These are phyloP conservation scores for Pseudoscleropodium purum DNA, from an alignment of 225 moss, liverwort and hornwort species.

Conservation along the genomic window DNA sequence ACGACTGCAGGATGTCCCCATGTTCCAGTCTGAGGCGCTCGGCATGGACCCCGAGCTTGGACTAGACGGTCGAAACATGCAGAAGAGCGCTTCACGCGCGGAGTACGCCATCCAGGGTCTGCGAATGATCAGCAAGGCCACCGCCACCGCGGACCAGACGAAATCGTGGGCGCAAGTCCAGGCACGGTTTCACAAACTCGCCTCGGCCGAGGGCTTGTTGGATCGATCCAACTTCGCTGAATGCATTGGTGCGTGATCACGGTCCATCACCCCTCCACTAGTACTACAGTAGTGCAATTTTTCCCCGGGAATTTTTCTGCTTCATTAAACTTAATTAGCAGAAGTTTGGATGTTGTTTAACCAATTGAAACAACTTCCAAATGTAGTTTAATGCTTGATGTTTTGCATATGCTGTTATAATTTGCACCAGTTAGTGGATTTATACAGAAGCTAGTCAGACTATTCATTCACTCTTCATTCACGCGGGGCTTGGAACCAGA, in stretches of 20 bases:
- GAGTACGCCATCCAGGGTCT: slow-evolving; percentile 68
- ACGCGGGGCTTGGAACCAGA: not conserved
- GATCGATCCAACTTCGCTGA: slow-evolving; percentile 61
- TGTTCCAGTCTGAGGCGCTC: not conserved
- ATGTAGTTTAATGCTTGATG: not conserved
- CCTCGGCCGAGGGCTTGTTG: slow-evolving; percentile 47
- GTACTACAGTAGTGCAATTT: not conserved
- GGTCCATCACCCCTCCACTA: not conserved
- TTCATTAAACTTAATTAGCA: not conserved
- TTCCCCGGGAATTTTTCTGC: not conserved
- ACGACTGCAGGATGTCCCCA: not conserved
- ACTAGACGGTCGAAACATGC: not conserved
- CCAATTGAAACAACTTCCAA: no score
- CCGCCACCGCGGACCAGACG: slow-evolving; percentile 71
- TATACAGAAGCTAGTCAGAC: no score
- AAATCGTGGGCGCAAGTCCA: slow-evolving; percentile 83
- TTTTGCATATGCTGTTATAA: no score
- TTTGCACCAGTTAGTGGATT: not conserved
- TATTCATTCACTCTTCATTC: not conserved
- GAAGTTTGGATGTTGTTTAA: not conserved
- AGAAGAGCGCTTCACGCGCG: slow-evolving; percentile 59
- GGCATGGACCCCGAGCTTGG: slow-evolving; percentile 20
- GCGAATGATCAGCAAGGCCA: slow-evolving; percentile 60
- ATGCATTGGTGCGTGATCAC: slow-evolving; percentile 60
- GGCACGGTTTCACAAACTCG: slow-evolving; percentile 50